Conservation (phyloP, 1,284 basidiomycete genomes). For the Sanghuangporus sanghuang region DNA sequence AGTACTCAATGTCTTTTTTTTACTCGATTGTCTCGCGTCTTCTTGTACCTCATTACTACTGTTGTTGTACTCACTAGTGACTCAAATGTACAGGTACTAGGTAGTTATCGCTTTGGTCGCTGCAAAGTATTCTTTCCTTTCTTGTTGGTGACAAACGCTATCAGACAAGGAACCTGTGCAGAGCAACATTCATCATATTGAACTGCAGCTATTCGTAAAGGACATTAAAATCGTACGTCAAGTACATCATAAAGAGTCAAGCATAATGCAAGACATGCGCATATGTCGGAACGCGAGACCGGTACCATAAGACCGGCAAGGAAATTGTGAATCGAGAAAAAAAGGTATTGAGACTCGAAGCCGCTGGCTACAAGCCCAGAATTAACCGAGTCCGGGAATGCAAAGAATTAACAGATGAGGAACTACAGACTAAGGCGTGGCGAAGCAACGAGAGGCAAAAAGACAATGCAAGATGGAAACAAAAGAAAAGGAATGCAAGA, state of each 20-base stretch:
- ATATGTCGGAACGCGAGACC: neutral
- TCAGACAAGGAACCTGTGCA: neutral
- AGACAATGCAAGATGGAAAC: neutral
- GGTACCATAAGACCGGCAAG: neutral
- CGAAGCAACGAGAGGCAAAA: neutral
- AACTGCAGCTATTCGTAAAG: neutral
- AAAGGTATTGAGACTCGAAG: neutral
- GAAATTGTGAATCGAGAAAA: neutral
- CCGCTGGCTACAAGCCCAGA: neutral
- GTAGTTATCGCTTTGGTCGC: too few species aligned
- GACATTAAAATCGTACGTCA: neutral
- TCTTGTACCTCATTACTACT: too few species aligned
- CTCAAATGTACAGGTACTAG: too few species aligned
- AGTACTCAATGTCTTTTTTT: too few species aligned
- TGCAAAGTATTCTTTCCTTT: too few species aligned
- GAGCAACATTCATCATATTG: neutral
- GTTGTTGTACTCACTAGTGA: too few species aligned
- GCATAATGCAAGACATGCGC: neutral
- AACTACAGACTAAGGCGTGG: neutral
- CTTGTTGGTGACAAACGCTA: too few species aligned
- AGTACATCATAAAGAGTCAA: neutral
- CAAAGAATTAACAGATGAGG: neutral
- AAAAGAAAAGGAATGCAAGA: neutral
- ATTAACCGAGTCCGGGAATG: neutral
- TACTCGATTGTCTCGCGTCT: too few species aligned